A percentile compares a stretch with the other conserved stretches of the same genome.
Evolutionary conservation across 1,284 basidiomycete genomes (phyloP).

Genomic region (Heterobasidion annosum): DNA sequence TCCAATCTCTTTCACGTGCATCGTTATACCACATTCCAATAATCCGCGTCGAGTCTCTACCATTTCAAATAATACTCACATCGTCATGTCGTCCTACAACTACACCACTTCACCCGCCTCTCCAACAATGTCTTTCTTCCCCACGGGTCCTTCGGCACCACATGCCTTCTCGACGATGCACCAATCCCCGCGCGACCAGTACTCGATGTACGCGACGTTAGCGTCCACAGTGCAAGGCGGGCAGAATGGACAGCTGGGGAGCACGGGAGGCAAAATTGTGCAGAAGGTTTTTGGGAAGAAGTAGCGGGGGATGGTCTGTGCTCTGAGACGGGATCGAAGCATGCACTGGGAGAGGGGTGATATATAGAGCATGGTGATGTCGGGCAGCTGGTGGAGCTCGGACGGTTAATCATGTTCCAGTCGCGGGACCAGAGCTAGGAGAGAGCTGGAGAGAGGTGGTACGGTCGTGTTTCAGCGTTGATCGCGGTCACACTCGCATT

Average conservation of each 20-base stretch:
- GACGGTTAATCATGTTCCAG: background rate
- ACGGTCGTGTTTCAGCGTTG: background rate
- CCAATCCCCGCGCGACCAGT: conserved; percentile 56
- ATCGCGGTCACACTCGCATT: background rate
- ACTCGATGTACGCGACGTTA: conserved; percentile 57
- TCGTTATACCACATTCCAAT: background rate
- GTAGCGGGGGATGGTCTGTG: background rate
- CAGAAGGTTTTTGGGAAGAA: conserved; percentile 22
- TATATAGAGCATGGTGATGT: too few species aligned
- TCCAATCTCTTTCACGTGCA: background rate
- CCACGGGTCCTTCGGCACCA: conserved; percentile 23
- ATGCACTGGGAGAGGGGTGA: too few species aligned
- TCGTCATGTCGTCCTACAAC: conserved; percentile 20
- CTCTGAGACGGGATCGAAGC: too few species aligned
- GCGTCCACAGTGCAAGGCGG: conserved; percentile 17
- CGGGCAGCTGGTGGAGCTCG: background rate
- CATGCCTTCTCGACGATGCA: conserved; percentile 58
- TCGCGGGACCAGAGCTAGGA: background rate
- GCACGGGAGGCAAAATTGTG: conserved; percentile 18
- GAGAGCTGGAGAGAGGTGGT: background rate
- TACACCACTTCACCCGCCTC: conserved; percentile 18
- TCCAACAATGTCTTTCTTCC: conserved; percentile 25
- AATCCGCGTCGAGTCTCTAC: background rate
- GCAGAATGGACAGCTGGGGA: conserved; percentile 13
- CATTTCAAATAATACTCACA: background rate